Evolutionary conservation across 352 stramenopile genomes (phyloP), one percentile per base, ranked within the genome.

Genomic region (Globisporangium mamillatum): DNA sequence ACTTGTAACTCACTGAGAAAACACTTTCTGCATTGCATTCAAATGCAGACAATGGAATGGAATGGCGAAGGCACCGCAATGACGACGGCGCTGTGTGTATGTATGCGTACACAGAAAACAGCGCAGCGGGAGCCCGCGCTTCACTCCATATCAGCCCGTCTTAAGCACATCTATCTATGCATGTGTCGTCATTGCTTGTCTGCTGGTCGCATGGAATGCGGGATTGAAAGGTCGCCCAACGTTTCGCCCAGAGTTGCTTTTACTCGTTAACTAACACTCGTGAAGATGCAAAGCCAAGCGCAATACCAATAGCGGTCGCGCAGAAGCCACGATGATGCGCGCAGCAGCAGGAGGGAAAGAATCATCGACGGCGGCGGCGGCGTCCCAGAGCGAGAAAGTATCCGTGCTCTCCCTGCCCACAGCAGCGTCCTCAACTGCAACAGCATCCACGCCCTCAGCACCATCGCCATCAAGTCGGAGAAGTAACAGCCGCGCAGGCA

Each of bases 341-440:
- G 32, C 27, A 60, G 27, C 36, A 44, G 36, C 36, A 44, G 36
- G 36, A 16, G 36, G 10, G 41, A 48, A 48, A n/a, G 56, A 27
- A 32, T 32, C 29, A 2, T 32, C 29, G 29, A 32, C 29, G 3
- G 29, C 5, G 18, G 27, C 56, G 20, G 4, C 55, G 55, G 20
- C 55, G 20, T 36, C 55, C 10, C 55, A 46, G 29, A 36, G 24
- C 29, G 64, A 64, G 12, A 69, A 69, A 24, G 56, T 69, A 25
- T 64, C 64, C 12, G 25, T 18, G 9, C 38, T 64, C 29, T 69
- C 64, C 27, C 44, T 55, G 27, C 25, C 64, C 12, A 44, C 55
- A 7, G 8, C 34, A 38, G 38, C 38, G 6, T 46, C 38, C 38
- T 12, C 44, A 61, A 8, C 29, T 8, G 6, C 27, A 29, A 8